Evolutionary conservation across 2,329 filamentous ascomycete genomes (phyloP), one percentile per base, ranked within the genome.

Genomic region (Fusarium temperatum): DNA sequence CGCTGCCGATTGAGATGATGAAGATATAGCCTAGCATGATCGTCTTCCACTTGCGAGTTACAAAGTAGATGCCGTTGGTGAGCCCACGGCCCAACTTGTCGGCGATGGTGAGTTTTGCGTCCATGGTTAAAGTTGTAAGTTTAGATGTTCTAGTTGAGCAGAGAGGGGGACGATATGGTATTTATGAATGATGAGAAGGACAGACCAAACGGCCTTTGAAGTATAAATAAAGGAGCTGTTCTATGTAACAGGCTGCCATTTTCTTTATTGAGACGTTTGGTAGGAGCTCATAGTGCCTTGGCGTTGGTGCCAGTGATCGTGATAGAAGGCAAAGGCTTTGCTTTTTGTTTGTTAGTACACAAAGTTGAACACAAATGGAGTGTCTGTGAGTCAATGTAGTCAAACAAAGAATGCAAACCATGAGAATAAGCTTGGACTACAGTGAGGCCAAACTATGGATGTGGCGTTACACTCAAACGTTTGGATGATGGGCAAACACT

Each of bases 31-130:
- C 42, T 15, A 63, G 26, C 22, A 69, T 42, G 13, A 69, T 51
- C 2, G 20, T 8, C 48, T 64, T 72, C 63, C 68, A 71, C 26
- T 36, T 56, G 17, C 63, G 54, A 32, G 47, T 54, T 6, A 47
- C 20, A 18, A 68, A 71, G 7, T 35, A 15, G n/a, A 72, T 53
- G 26, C 58, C 41, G 15, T 51, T 45, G 9, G 63, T 60, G n/a
- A 72, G 54, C 30, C 58, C 58, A 11, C 39, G 68, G 15, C 68
- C 68, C 14, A 72, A 9, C 26, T 63, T 72, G 30, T 71, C 69
- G 41, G 69, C 67, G 38, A 72, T 44, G 28, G 35, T 54, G 18
- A 60, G 39, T 26, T 38, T 45, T 38, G 18, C 48, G 9, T 71
- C 54, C 69, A 72, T 72, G 32, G 24, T 54, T 12, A 6, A 44